These are phyloP conservation scores for Puya raimondii DNA, from an alignment of 176 grass and related monocot species.

Conservation along the genomic window DNA sequence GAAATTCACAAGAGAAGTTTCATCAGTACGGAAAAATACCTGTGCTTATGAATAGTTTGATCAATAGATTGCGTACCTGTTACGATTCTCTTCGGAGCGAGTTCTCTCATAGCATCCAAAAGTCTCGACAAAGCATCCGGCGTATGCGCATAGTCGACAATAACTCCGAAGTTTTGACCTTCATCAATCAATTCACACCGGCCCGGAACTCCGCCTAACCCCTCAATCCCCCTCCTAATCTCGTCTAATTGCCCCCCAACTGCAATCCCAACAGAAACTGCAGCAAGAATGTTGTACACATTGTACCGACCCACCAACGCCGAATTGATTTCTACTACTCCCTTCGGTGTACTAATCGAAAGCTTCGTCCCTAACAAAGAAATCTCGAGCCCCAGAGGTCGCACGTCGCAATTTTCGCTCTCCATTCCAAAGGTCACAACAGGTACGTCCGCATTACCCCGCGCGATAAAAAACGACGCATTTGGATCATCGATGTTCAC, in stretches of 20 bases:
- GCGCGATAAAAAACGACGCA: conserved; percentile 9
- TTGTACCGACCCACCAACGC: conserved; percentile 21
- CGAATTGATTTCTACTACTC: conserved; percentile 21
- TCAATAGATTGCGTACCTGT: conserved; percentile 1
- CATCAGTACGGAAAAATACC: neutral
- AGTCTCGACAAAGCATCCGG: conserved; percentile 24
- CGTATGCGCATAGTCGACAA: conserved; percentile 21
- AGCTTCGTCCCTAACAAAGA: conserved; percentile 27
- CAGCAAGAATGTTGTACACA: conserved; percentile 26
- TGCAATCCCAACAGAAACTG: conserved; percentile 26
- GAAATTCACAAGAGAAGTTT: neutral
- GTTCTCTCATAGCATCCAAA: conserved; percentile 15
- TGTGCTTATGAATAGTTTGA: neutral
- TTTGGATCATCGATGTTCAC: conserved; percentile 27
- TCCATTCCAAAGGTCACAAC: conserved; percentile 24
- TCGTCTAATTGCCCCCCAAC: conserved; percentile 16
- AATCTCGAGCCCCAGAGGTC: conserved; percentile 18
- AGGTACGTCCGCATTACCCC: conserved; percentile 22
- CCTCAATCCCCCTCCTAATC: conserved; percentile 23
- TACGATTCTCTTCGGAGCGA: conserved; percentile 19
- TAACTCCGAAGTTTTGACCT: conserved; percentile 20
- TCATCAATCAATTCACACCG: conserved; percentile 28
- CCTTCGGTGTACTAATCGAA: conserved; percentile 18
- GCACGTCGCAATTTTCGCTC: conserved; percentile 17
- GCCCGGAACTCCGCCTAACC: conserved; percentile 20